Evolutionary conservation across 768 basidiomycete species (phyloP).

Genomic region (Mycena latifolia): DNA sequence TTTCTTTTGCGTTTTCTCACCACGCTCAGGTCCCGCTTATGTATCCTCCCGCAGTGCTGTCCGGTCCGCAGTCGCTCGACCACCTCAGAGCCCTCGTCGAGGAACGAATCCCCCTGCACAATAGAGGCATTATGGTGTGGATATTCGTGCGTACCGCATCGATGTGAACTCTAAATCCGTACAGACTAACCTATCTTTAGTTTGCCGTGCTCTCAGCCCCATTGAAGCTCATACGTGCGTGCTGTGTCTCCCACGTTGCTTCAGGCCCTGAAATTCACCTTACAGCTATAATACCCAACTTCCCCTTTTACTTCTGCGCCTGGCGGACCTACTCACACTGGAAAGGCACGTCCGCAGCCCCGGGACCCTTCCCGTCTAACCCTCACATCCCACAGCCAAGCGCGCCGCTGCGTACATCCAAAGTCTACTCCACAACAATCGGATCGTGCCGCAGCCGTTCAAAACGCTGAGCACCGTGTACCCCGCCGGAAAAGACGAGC

Average conservation of each 20-base stretch:
- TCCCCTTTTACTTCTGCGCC: slow-evolving; percentile 69
- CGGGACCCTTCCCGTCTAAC: neutral
- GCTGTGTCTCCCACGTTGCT: neutral
- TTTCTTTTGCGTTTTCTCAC: neutral
- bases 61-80: slow-evolving; percentile 32
- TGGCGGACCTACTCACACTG: slow-evolving; percentile 71
- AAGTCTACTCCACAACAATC: slow-evolving; percentile 22
- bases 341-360: slow-evolving; percentile 48
- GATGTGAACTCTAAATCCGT: too few species aligned
- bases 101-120: slow-evolving; percentile 31
- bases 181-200: neutral
- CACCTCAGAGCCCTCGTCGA: slow-evolving; percentile 26
- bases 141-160: slow-evolving; percentile 25
- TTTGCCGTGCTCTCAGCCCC: slow-evolving; percentile 63
- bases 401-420: slow-evolving; percentile 28
- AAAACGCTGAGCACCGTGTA: slow-evolving; percentile 22
- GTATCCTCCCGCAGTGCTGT: slow-evolving; percentile 28
- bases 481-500: neutral
- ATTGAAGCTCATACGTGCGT: slow-evolving; percentile 62
- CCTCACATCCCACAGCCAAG: slow-evolving; percentile 8
- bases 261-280: neutral
- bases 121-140: slow-evolving; percentile 19
- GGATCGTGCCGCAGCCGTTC: slow-evolving; percentile 25
- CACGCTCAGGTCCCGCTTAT: slow-evolving; percentile 22
- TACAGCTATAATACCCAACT: slow-evolving; percentile 65